Conservation (phyloP, 148 eudicot species). For the Vaccinium macrocarpon region DNA sequence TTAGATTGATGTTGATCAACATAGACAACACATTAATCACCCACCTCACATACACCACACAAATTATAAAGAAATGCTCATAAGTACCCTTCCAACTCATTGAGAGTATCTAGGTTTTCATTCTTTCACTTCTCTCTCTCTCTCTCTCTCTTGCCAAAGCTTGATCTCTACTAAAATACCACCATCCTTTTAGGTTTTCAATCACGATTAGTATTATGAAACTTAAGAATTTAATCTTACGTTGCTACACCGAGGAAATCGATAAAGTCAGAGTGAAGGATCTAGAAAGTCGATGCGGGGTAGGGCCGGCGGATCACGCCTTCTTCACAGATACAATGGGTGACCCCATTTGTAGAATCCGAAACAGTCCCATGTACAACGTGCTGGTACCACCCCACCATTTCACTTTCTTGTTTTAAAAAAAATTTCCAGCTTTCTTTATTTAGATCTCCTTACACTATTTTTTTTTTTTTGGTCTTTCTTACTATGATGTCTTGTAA, state of each 20-base stretch:
- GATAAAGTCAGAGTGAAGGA: slow-evolving; percentile 27
- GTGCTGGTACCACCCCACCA: slow-evolving; percentile 23
- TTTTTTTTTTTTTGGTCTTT: neutral
- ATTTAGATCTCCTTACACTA: neutral
- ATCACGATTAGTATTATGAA: slow-evolving; percentile 8
- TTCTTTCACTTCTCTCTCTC: neutral
- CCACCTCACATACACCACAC: neutral
- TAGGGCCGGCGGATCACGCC: slow-evolving; percentile 30
- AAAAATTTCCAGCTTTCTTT: neutral
- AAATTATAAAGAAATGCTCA: neutral
- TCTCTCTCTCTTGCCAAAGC: neutral
- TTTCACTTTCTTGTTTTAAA: neutral
- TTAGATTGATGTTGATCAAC: slow-evolving; percentile 16
- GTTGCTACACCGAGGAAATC: slow-evolving; percentile 20
- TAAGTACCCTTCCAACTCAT: neutral
- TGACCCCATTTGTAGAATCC: slow-evolving; percentile 40
- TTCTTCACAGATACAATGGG: slow-evolving; percentile 38
- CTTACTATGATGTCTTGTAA: slow-evolving; percentile 9
- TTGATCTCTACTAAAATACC: neutral
- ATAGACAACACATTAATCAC: neutral
- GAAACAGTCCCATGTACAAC: slow-evolving; percentile 31
- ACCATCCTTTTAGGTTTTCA: neutral
- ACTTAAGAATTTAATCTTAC: slow-evolving; percentile 19
- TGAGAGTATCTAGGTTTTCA: neutral
- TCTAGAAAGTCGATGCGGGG: slow-evolving; percentile 32